These are phyloP conservation scores for Capsicum rhomboideum DNA, from an alignment of 257 asterid genomes.

Conservation along the genomic window DNA sequence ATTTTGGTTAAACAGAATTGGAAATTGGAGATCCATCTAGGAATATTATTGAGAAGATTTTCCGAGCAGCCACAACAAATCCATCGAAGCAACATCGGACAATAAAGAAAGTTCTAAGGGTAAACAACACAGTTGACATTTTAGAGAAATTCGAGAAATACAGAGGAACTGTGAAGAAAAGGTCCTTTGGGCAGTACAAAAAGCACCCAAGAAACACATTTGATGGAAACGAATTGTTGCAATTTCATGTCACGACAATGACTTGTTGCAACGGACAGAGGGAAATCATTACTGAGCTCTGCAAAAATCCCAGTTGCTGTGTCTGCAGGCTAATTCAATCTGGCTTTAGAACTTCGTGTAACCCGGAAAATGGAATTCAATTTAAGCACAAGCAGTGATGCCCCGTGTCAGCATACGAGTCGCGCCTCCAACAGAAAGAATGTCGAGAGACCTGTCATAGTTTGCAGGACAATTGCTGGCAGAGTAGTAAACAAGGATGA, in stretches of 20 bases:
- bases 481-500: not conserved
- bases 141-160: slow-evolving; percentile 18
- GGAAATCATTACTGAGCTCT: not conserved
- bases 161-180: slow-evolving; percentile 18
- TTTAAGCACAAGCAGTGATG: slow-evolving; percentile 11
- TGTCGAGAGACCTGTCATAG: slow-evolving; percentile 5
- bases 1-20: too few species aligned
- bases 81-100: slow-evolving; percentile 4
- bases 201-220: slow-evolving; percentile 19
- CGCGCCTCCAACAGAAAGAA: not conserved
- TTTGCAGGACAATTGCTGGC: slow-evolving; percentile 25
- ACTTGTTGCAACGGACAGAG: slow-evolving; percentile 8
- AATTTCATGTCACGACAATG: slow-evolving; percentile 27
- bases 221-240: slow-evolving; percentile 24
- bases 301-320: slow-evolving; percentile 11
- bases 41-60: slow-evolving; percentile 24
- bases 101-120: slow-evolving; percentile 16
- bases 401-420: slow-evolving; percentile 2
- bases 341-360: slow-evolving; percentile 16
- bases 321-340: slow-evolving; percentile 21
- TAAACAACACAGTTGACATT: slow-evolving; percentile 11
- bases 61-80: slow-evolving; percentile 6
- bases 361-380: slow-evolving; percentile 19
- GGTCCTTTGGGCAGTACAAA: slow-evolving; percentile 1
- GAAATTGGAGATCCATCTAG: slow-evolving; percentile 23